Conservation (phyloP, 192 early-diverging fungal genomes). For the Coemansia sp. region DNA sequence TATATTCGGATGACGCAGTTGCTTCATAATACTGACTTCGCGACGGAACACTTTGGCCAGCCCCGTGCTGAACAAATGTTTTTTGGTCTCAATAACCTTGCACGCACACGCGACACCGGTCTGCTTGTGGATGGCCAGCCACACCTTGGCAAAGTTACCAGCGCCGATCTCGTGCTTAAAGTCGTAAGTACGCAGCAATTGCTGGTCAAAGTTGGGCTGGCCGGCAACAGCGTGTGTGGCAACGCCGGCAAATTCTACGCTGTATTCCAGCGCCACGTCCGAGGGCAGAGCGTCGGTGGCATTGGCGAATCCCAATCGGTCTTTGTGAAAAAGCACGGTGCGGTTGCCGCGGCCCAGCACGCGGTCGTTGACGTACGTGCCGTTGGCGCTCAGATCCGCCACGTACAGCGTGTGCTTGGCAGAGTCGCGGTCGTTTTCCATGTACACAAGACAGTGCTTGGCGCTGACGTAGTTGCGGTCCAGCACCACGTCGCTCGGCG, state of each 20-base stretch:
- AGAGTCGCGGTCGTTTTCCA: slow-evolving; percentile 26
- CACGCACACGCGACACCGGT: slow-evolving; percentile 47
- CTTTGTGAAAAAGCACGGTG: slow-evolving; percentile 50
- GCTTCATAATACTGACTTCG: slow-evolving; percentile 48
- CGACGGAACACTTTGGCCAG: slow-evolving; percentile 50
- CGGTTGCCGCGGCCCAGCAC: slow-evolving; percentile 44
- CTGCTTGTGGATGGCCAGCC: slow-evolving; percentile 51
- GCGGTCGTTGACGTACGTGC: slow-evolving; percentile 49
- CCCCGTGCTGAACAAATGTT: slow-evolving; percentile 41
- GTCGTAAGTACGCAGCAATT: slow-evolving; percentile 43
- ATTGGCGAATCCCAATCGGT: slow-evolving; percentile 36
- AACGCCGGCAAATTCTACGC: slow-evolving; percentile 24
- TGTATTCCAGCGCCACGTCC: slow-evolving; percentile 48
- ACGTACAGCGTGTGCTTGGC: slow-evolving; percentile 27
- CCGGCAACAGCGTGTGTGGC: neutral
- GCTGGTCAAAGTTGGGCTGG: slow-evolving; percentile 18
- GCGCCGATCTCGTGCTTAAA: slow-evolving; percentile 51
- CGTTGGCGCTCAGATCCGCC: slow-evolving; percentile 42
- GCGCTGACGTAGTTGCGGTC: slow-evolving; percentile 42
- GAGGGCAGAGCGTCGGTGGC: slow-evolving; percentile 28
- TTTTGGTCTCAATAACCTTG: slow-evolving; percentile 53
- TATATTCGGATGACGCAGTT: slow-evolving; percentile 41
- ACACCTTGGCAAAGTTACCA: slow-evolving; percentile 56
- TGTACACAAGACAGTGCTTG: slow-evolving; percentile 39
- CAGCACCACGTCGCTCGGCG: slow-evolving; percentile 30